These are phyloP conservation scores for Diaporthe capsici DNA, from an alignment of 2,329 filamentous ascomycete species.

Conservation along the genomic window DNA sequence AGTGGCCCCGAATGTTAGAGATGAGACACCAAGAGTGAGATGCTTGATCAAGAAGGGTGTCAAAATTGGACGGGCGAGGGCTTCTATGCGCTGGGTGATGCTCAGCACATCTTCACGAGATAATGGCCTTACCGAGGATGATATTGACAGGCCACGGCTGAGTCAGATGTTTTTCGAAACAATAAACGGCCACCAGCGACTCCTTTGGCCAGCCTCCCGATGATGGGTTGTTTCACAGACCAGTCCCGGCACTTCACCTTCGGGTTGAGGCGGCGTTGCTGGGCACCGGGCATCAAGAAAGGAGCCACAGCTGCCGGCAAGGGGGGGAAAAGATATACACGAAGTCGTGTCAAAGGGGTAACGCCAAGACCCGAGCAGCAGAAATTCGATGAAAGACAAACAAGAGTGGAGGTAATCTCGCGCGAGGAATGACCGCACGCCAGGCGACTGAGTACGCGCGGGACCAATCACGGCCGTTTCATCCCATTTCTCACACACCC, in stretches of 20 bases:
- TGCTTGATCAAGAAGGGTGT: neutral
- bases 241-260: conserved; percentile 22
- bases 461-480: conserved; percentile 23
- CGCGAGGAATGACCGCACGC: conserved; percentile 15
- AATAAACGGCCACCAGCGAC: conserved; percentile 19
- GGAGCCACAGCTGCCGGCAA: neutral
- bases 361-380: conserved; percentile 2
- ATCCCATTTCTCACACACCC: conserved; percentile 21
- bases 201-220: neutral
- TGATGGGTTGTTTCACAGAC: conserved; percentile 24
- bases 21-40: conserved; percentile 16
- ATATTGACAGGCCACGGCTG: conserved; percentile 23
- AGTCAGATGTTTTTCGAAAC: conserved; percentile 28
- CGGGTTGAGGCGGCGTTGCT: neutral
- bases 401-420: conserved; percentile 12
- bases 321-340: neutral
- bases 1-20: neutral
- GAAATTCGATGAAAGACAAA: conserved; percentile 28
- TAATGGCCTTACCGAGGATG: conserved; percentile 18
- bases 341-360: conserved; percentile 14
- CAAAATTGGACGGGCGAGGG: neutral
- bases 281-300: neutral
- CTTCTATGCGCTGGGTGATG: neutral
- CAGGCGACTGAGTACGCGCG: neutral
- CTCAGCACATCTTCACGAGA: conserved; percentile 10